phyloP scores from a whole-genome alignment of 1,284 basidiomycete species.

The Taiwanofungus camphoratus region DNA sequence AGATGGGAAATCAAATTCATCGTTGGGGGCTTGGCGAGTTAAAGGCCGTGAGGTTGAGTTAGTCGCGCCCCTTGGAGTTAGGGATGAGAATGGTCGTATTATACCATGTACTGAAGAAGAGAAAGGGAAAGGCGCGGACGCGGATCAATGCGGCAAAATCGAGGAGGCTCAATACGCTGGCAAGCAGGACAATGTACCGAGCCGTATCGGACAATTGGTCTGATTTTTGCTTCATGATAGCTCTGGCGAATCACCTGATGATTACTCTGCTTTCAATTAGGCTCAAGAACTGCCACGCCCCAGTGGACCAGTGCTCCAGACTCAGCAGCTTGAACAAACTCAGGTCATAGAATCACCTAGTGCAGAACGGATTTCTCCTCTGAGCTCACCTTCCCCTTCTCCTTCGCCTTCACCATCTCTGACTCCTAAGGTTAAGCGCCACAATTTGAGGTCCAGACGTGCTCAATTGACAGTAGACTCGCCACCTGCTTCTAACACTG shows the following conservation, averaged over 20 bases:
- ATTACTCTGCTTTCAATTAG: constrained; percentile 1
- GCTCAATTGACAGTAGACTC: constrained; percentile 7
- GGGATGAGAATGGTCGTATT: constrained; percentile 28
- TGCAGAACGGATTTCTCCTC: constrained; percentile 5
- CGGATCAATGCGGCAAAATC: constrained; percentile 17
- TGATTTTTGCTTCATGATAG: constrained; percentile 13
- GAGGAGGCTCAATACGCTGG: constrained; percentile 46
- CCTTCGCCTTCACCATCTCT: constrained; percentile 13
- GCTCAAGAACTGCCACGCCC: constrained; percentile 4
- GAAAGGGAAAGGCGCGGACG: constrained; percentile 35
- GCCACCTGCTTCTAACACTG: constrained; percentile 35
- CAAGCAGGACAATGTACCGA: constrained; percentile 45
- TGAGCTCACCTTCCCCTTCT: constrained; percentile 11
- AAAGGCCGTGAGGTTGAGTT: constrained; percentile 15
- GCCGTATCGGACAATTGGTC: constrained; percentile 53
- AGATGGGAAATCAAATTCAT: constrained; percentile 2
- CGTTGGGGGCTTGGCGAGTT: constrained; percentile 6
- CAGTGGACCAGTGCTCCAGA: constrained; percentile 12
- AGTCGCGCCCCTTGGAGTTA: constrained; percentile 27
- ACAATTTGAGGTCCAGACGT: neutral
- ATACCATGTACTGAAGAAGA: constrained; percentile 28
- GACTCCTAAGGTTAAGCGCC: constrained; percentile 14
- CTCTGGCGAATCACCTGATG: neutral
- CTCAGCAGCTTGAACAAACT: constrained; percentile 24
- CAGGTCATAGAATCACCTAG: constrained; percentile 20